A percentile compares a stretch with the other conserved stretches of the same genome.
These are phyloP conservation scores for Pseudotsuga menziesii DNA, from an alignment of 75 land plant genomes.

Conservation along the genomic window DNA sequence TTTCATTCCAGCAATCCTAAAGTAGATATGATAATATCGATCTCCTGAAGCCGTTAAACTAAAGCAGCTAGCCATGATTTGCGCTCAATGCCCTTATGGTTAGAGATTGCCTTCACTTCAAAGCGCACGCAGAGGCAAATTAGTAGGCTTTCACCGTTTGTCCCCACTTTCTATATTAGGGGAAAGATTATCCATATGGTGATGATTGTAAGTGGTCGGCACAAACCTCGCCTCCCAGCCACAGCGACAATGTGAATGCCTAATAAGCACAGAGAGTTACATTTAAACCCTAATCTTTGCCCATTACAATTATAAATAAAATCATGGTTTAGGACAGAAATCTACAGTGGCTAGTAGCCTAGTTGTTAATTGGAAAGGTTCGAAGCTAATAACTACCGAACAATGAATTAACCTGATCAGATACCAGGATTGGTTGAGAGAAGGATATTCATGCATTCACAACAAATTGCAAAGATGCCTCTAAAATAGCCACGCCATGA, in stretches of 20 bases:
- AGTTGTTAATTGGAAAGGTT: neutral
- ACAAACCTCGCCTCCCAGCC: too few relatives aligned
- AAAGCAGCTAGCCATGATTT: conserved; percentile 31
- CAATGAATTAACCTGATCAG: neutral
- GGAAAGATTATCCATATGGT: too few relatives aligned
- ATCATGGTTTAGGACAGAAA: neutral
- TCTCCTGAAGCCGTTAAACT: conserved; percentile 46
- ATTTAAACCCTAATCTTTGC: too few relatives aligned
- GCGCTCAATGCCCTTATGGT: neutral
- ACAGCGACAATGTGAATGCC: too few relatives aligned
- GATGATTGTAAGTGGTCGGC: too few relatives aligned
- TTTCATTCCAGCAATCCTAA: conserved; percentile 37
- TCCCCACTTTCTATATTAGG: too few relatives aligned
- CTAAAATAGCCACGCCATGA: neutral
- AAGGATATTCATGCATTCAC: neutral
- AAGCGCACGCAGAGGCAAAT: too few relatives aligned
- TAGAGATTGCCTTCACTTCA: too few relatives aligned
- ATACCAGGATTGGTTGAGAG: neutral
- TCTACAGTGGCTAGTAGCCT: neutral
- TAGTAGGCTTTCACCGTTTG: too few relatives aligned
- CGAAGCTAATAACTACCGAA: neutral
- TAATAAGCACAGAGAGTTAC: too few relatives aligned
- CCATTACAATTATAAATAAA: too few relatives aligned
- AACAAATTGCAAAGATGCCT: neutral
- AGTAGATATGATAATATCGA: conserved; percentile 22